Conservation (phyloP, 768 basidiomycete genomes). For the Pseudohyphozyma bogoriensis region DNA sequence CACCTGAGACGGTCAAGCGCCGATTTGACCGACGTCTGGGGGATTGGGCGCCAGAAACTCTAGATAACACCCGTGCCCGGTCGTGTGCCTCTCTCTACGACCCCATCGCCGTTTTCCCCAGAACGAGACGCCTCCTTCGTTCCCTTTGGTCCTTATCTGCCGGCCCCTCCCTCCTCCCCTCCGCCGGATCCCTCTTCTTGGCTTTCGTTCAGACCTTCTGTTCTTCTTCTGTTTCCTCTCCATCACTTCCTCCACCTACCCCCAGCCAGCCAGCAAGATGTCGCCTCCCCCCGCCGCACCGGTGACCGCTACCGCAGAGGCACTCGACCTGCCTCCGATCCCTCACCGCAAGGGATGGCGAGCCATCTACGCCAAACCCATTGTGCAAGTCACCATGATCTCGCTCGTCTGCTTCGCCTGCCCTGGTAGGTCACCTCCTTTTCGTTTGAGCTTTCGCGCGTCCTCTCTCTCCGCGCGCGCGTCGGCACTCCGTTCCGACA, state of each 20-base stretch:
- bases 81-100: no score
- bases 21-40: no score
- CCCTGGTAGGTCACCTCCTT: constrained; percentile 1
- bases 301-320: neutral
- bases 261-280: no score
- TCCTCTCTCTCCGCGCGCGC: neutral
- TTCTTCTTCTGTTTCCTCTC: neutral
- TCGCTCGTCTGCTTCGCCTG: constrained; percentile 19
- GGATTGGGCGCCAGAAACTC: no score
- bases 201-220: neutral
- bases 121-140: no score
- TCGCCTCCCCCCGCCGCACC: neutral
- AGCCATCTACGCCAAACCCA: neutral
- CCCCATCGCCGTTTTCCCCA: no score
- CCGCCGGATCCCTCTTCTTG: neutral
- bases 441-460: neutral
- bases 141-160: neutral
- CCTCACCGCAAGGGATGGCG: neutral
- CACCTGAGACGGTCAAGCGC: no score
- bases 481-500: no score
- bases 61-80: no score
- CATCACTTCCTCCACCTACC: neutral
- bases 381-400: constrained; percentile 9
- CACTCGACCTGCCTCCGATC: constrained; percentile 1
- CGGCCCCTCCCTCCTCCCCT: neutral